phyloP scores from a whole-genome alignment of 139 green algal species.

The Pseudopediastrum boryanum region DNA sequence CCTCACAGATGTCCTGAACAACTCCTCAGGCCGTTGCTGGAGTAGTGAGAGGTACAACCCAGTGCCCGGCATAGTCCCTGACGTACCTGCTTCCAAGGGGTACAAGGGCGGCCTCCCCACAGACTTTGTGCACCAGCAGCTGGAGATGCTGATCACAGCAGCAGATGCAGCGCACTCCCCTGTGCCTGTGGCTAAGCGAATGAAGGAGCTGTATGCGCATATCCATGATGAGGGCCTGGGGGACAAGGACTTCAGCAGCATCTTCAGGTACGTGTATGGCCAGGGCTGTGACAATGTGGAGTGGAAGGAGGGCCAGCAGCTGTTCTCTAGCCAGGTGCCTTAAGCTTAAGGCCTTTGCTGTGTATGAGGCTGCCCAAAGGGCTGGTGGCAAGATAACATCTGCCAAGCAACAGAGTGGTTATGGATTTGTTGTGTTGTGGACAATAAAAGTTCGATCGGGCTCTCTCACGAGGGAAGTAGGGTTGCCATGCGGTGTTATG shows the following conservation, averaged over 20 bases:
- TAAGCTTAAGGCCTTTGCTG: too few relatives aligned
- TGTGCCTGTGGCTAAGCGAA: slow-evolving; percentile 36
- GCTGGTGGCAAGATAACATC: not conserved
- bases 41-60: slow-evolving; percentile 60
- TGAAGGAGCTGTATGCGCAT: slow-evolving; percentile 31
- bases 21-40: slow-evolving; percentile 70
- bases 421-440: too few relatives aligned
- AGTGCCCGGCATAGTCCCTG: slow-evolving; percentile 32
- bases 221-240: slow-evolving; percentile 40
- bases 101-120: slow-evolving; percentile 69
- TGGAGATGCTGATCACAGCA: slow-evolving; percentile 54
- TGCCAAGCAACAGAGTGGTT: too few relatives aligned
- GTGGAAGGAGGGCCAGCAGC: slow-evolving; percentile 33
- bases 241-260: slow-evolving; percentile 42
- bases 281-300: slow-evolving; percentile 9
- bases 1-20: slow-evolving; percentile 74
- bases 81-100: slow-evolving; percentile 18
- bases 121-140: slow-evolving; percentile 69
- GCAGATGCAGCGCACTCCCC: slow-evolving; percentile 41
- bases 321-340: slow-evolving; percentile 21
- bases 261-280: slow-evolving; percentile 46
- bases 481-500: too few relatives aligned
- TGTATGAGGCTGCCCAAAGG: not conserved
- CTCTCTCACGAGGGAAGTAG: too few relatives aligned
- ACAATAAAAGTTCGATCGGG: too few relatives aligned